Evolutionary conservation across 2,329 filamentous ascomycete species (phyloP), one percentile per base, ranked within the genome.

Genomic region (Sodiomyces alkalinus): DNA sequence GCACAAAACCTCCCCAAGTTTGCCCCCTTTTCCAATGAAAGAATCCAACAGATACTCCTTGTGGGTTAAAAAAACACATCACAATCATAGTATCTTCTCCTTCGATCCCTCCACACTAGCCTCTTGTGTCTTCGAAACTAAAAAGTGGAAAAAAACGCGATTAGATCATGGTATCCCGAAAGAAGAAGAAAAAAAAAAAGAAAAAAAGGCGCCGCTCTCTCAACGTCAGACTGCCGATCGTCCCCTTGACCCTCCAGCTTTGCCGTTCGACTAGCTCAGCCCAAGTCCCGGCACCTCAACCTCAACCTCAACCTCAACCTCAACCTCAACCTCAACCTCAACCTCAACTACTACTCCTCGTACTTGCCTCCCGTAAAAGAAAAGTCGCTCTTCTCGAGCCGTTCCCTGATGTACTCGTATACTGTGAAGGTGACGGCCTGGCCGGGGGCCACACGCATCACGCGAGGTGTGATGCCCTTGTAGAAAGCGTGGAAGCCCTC

Each of bases 381-480:
- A 12, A 68, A 49, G 36, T 71, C 67, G 45, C 69, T 76, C 46
- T 56, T 62, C 58, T 86, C 80, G 38, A 86, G 55, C 53, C 72
- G 74, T 35, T 74, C 69, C 58, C 75, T 81, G 35, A 86, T 56
- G 50, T 51, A 83, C 53, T 86, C 80, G 52, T 86, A 86, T 40
- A 86, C 79, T 55, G 72, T 77, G 34, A 77, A 77, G 4, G 73
- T 77, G 30, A 77, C 73, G 33, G 73, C 90, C 62, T 98, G 90
- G 26, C 90, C 90, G 6, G 90, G 90, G 16, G 90, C 90, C 30
- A 98, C 90, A 47, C 90, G 74, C 85, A 96, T 96, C 42, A 98
- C 80, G 44, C 90, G 73, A 6, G 90, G 90, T 26, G 90, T 98
- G 56, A 98, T 98, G 45, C 90, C 90, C 68, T 96, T 96, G 66